phyloP scores from a whole-genome alignment of 2,329 filamentous ascomycete genomes.

The Colletotrichum gloeosporioides region DNA sequence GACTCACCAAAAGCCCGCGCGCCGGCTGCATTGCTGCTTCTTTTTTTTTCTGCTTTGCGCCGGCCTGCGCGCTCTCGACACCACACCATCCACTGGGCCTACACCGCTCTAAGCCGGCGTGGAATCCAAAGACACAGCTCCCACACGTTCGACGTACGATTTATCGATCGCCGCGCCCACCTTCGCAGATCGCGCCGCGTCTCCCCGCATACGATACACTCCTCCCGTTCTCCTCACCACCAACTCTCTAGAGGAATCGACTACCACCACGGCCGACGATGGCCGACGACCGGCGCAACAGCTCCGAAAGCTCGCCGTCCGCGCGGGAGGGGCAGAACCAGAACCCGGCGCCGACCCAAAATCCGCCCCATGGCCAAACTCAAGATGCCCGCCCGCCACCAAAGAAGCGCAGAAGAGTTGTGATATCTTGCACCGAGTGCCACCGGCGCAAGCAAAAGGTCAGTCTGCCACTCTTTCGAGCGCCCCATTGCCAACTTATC shows the following conservation, averaged over 20 bases:
- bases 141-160: background rate
- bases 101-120: background rate
- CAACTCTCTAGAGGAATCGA: background rate
- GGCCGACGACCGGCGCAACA: slow-evolving; percentile 12
- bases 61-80: background rate
- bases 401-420: slow-evolving; percentile 63
- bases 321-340: background rate
- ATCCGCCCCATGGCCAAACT: background rate
- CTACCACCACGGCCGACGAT: background rate
- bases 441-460: slow-evolving; percentile 68
- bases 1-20: background rate
- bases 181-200: background rate
- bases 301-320: slow-evolving; percentile 3
- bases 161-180: background rate
- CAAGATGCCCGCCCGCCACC: slow-evolving; percentile 40
- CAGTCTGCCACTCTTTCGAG: background rate
- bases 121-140: background rate
- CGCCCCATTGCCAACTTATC: background rate
- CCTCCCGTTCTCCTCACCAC: background rate
- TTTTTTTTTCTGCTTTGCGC: background rate
- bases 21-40: background rate
- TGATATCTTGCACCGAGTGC: slow-evolving; percentile 69
- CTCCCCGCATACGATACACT: background rate
- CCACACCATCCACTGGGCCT: background rate
- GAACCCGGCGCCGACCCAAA: slow-evolving; percentile 1